Percentiles rank a stretch among this genome's conserved stretches.
Conservation (phyloP, 2,329 filamentous ascomycete species). For the Magnaporthiopsis rhizophila region DNA sequence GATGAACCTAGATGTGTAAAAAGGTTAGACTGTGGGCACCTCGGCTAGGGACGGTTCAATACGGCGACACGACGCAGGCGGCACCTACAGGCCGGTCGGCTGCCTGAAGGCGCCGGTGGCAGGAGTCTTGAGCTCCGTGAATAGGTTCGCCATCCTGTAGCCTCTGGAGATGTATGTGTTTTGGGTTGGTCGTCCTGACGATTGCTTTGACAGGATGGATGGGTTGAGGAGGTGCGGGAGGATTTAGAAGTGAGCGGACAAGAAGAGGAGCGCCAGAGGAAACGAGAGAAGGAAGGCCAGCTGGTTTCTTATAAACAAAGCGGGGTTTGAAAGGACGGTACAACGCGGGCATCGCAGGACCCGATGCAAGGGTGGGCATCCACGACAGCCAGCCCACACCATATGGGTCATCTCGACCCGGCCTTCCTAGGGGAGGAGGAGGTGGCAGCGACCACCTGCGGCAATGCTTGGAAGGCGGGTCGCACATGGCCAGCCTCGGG, state of each 20-base stretch:
- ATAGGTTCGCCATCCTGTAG: constrained; percentile 23
- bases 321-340: neutral
- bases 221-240: neutral
- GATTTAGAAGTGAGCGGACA: neutral
- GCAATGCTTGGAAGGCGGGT: neutral
- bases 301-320: constrained; percentile 1
- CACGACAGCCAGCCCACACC: neutral
- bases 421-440: neutral
- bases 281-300: neutral
- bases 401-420: neutral
- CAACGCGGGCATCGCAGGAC: neutral
- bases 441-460: neutral
- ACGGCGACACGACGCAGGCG: neutral
- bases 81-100: constrained; percentile 52
- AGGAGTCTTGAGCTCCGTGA: constrained; percentile 59
- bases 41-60: neutral
- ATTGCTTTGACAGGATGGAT: neutral
- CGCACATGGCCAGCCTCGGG: neutral
- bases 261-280: neutral
- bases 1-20: constrained; percentile 59
- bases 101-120: constrained; percentile 51
- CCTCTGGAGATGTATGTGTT: neutral
- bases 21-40: neutral
- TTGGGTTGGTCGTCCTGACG: neutral
- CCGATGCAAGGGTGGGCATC: neutral